Percentiles rank a stretch among this genome's conserved stretches.
Conservation (phyloP, 805 yeast species). For the Lachancea quebecensis region DNA sequence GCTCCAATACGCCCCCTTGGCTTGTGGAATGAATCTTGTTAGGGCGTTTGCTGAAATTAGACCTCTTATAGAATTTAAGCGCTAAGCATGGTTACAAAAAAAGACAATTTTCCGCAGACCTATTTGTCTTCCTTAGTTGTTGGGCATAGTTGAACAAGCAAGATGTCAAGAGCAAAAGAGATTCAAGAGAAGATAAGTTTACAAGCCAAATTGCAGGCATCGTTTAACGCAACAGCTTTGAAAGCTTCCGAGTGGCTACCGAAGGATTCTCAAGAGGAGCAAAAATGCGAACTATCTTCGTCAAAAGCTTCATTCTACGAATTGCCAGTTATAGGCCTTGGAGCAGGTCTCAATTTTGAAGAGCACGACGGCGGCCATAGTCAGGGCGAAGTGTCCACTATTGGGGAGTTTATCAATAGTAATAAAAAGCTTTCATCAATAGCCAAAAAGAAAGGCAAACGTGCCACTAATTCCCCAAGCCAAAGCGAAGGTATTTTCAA, state of each 20-base stretch:
- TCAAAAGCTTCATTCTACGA: conserved; percentile 24
- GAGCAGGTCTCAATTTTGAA: conserved; percentile 26
- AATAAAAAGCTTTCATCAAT: conserved; percentile 29
- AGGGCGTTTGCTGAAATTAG: no score
- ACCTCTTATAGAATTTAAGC: no score
- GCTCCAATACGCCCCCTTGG: no score
- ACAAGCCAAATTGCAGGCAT: conserved; percentile 28
- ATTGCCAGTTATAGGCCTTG: conserved; percentile 30
- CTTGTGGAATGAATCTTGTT: no score
- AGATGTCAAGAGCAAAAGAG: conserved; percentile 31
- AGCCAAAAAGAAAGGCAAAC: conserved; percentile 23
- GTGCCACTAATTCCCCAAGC: neutral
- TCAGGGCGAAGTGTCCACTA: conserved; percentile 26
- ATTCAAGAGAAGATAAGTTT: conserved; percentile 29
- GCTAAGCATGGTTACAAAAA: neutral
- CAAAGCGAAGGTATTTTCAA: conserved; percentile 19
- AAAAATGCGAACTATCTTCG: neutral
- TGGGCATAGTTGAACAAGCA: neutral
- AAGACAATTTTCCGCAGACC: neutral
- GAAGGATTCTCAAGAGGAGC: neutral
- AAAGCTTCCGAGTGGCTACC: conserved; percentile 27
- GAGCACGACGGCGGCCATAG: neutral
- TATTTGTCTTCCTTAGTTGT: no score
- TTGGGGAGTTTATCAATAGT: conserved; percentile 31
- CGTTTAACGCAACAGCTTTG: conserved; percentile 17